A percentile compares a stretch with the other conserved stretches of the same genome.
These are phyloP conservation scores for Nakazawaea anatomiae DNA, from an alignment of 805 yeast genomes.

Conservation along the genomic window DNA sequence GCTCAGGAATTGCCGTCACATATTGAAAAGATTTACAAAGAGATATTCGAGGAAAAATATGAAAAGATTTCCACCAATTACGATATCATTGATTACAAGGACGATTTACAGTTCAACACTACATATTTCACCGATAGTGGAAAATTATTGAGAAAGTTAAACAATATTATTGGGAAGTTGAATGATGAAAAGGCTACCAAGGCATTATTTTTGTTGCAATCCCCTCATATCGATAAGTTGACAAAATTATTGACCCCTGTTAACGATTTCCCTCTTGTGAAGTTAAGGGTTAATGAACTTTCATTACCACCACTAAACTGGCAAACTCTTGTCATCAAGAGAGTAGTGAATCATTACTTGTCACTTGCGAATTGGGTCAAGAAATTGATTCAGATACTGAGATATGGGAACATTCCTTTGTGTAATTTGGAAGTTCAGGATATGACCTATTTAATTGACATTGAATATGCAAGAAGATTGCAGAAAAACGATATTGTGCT, in stretches of 20 bases:
- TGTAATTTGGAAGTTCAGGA: slow-evolving; percentile 74
- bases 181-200: slow-evolving; percentile 65
- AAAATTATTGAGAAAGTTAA: slow-evolving; percentile 53
- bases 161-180: slow-evolving; percentile 45
- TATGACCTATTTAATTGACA: slow-evolving; percentile 73
- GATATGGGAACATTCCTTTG: slow-evolving; percentile 75
- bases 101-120: slow-evolving; percentile 47
- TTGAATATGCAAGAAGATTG: slow-evolving; percentile 78
- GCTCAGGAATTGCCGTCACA: slow-evolving; percentile 63
- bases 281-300: slow-evolving; percentile 52
- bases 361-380: slow-evolving; percentile 69
- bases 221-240: slow-evolving; percentile 51
- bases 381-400: slow-evolving; percentile 58
- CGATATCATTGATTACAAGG: slow-evolving; percentile 47
- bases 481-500: slow-evolving; percentile 60
- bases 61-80: slow-evolving; percentile 35
- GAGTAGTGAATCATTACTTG: slow-evolving; percentile 65
- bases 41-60: slow-evolving; percentile 41
- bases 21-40: slow-evolving; percentile 49
- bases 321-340: slow-evolving; percentile 62
- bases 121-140: slow-evolving; percentile 47
- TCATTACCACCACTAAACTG: slow-evolving; percentile 73
- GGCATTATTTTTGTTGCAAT: slow-evolving; percentile 64
- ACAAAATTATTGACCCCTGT: slow-evolving; percentile 39
- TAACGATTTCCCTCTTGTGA: slow-evolving; percentile 55